A percentile compares a stretch with the other conserved stretches of the same genome.
Conservation (phyloP, 2,329 filamentous ascomycete species). For the Myriosclerotinia duriaeana region DNA sequence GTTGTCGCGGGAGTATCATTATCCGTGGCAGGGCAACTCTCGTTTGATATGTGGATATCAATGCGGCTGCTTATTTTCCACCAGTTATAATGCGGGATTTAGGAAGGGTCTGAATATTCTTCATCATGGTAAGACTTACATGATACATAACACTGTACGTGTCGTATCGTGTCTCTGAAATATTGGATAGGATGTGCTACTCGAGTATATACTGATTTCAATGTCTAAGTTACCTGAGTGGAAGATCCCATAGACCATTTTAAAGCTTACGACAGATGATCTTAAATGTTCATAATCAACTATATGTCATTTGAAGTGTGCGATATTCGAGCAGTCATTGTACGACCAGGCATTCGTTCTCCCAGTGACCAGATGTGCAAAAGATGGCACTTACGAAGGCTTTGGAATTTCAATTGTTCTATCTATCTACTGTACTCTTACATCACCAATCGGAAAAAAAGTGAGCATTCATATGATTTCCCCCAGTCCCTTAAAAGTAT, state of each 20-base stretch:
- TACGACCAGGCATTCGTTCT: neutral
- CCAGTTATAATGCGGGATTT: constrained; percentile 1
- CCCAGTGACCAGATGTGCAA: too few relatives aligned
- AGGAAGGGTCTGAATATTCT: neutral
- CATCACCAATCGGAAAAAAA: constrained; percentile 8
- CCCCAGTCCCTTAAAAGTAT: neutral
- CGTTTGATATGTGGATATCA: constrained; percentile 17
- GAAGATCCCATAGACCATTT: neutral
- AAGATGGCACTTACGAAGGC: neutral
- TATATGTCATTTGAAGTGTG: neutral
- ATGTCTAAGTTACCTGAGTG: neutral
- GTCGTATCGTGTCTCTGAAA: neutral
- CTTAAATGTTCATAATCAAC: neutral
- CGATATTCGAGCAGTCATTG: neutral
- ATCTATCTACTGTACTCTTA: constrained; percentile 23
- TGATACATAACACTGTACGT: neutral
- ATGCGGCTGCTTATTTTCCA: constrained; percentile 20
- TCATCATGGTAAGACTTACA: neutral
- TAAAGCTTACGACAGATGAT: neutral
- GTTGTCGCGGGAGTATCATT: neutral
- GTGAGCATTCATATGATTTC: neutral
- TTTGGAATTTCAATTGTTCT: neutral
- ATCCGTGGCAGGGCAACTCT: neutral
- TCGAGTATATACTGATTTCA: neutral
- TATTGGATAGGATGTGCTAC: neutral